Conservation (phyloP, 139 green algal genomes). For the Pseudopediastrum boryanum region DNA sequence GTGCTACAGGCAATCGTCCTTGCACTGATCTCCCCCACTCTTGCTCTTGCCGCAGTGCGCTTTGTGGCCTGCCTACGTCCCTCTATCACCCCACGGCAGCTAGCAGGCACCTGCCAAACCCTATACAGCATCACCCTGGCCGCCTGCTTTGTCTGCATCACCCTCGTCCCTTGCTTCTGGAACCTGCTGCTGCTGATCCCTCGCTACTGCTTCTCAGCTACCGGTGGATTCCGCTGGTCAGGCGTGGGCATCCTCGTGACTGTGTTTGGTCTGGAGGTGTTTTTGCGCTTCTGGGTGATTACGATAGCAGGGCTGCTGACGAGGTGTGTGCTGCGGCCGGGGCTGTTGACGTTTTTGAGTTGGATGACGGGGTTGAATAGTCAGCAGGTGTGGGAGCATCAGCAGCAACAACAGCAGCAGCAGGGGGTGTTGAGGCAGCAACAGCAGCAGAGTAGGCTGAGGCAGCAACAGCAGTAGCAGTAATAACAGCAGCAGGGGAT, state of each 20-base stretch:
- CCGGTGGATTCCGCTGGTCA: neutral
- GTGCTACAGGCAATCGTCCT: too few relatives aligned
- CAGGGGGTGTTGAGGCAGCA: neutral
- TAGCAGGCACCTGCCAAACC: neutral
- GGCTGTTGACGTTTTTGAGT: constrained; percentile 14
- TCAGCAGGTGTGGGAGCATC: too few relatives aligned
- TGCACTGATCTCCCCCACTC: neutral
- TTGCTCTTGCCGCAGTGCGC: constrained; percentile 16
- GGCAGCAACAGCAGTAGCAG: neutral
- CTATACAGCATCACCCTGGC: constrained; percentile 29
- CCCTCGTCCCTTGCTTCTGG: constrained; percentile 30
- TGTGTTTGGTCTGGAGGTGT: constrained; percentile 27
- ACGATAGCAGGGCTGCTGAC: constrained; percentile 6
- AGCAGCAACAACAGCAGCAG: neutral
- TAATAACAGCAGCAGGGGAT: constrained; percentile 12
- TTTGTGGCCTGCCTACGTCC: constrained; percentile 32
- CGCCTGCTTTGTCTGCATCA: constrained; percentile 28
- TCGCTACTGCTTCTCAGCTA: neutral
- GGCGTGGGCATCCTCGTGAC: constrained; percentile 12
- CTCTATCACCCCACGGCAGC: neutral
- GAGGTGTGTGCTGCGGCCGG: constrained; percentile 9
- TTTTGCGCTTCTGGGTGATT: constrained; percentile 38
- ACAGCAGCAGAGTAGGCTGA: neutral
- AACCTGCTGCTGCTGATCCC: constrained; percentile 26
- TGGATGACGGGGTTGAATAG: neutral